Base-by-base conservation (phyloP, 1,284 basidiomycete genomes). In the Agaricales sp. region DNA sequence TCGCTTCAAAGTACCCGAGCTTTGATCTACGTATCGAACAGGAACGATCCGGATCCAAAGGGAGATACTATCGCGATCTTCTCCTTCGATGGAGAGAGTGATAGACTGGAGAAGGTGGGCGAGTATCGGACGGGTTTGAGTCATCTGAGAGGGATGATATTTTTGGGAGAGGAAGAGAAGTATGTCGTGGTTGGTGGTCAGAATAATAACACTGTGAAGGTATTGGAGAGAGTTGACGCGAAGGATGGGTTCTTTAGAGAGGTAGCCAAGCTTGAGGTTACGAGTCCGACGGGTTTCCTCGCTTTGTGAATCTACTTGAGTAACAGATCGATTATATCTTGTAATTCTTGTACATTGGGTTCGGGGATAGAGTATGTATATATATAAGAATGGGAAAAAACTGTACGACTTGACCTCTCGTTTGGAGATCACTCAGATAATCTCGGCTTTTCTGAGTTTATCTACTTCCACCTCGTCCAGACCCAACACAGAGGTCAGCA, bases 61-160 rank as follows among this genome's bases (percentile, higher is more conserved):
- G 82, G 82, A 12, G 82, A 85, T 58, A 73, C 73, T 24, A 74
- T 85, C 45, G 70, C 79, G 4, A 71, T 84, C 8, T 82, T 80
- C 58, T 65, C 69, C 2, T 65, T 74, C 39, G 62, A 63, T 4
- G 62, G 62, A 6, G 57, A 63, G 19, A 63, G 63, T 14, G 62
- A 61, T 14, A 41, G 41, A 38, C 64, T 75, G 1, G 64, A 73
- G 39, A 63, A 77, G 18, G 63, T 77, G 11, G 58, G 59, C 1
- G 75, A 79, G 53, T 66, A 76, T 11, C 63, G 71, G 48, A 74
- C 74, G 0, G 77, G 77, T 2, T 53, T 79, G 48, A 69, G 67
- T 3, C 76, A 78, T 56, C 58, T 75, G 3, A 68, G 77, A 8
- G 75, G 71, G 1, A 75, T 79, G 64, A 59, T 57, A 4, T 74